A percentile compares a stretch with the other conserved stretches of the same genome.
Conservation (phyloP, 805 yeast genomes). For the Wickerhamiella qilinensis region DNA sequence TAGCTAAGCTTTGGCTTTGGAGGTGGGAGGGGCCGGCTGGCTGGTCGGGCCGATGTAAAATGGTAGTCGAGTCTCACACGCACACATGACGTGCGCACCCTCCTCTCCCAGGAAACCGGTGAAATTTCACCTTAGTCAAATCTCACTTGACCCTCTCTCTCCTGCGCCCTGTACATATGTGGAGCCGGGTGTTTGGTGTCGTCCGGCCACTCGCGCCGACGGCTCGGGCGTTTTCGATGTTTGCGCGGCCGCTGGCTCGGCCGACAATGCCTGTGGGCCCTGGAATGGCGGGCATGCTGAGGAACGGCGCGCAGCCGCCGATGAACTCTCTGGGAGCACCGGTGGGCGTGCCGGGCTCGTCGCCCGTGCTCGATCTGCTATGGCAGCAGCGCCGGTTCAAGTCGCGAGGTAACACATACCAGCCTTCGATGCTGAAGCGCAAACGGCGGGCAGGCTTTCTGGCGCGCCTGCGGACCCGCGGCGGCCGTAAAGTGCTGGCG, state of each 20-base stretch:
- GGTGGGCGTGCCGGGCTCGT: neutral
- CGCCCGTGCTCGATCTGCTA: neutral
- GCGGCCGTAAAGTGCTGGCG: slow-evolving; percentile 63
- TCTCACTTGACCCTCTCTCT: no score
- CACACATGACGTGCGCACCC: no score
- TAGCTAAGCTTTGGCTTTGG: no score
- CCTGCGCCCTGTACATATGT: neutral
- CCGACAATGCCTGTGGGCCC: neutral
- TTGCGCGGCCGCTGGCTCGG: neutral
- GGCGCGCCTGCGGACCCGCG: slow-evolving; percentile 57
- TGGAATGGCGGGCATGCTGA: neutral
- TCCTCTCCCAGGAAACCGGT: no score
- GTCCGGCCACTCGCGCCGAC: neutral
- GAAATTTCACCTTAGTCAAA: no score
- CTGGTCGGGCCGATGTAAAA: no score
- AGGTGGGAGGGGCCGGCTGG: no score
- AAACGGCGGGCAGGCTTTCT: slow-evolving; percentile 83
- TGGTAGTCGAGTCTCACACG: no score
- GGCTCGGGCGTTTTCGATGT: neutral
- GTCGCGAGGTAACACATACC: slow-evolving; percentile 86
- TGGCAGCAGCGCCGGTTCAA: slow-evolving; percentile 23
- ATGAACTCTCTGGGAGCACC: no score
- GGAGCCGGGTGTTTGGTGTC: neutral
- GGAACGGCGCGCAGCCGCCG: neutral
- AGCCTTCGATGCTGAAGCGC: slow-evolving; percentile 80